A percentile compares a stretch with the other conserved stretches of the same genome.
These are phyloP conservation scores for Drechslerella coelobrocha DNA, from an alignment of 2,329 filamentous ascomycete species.

Conservation along the genomic window DNA sequence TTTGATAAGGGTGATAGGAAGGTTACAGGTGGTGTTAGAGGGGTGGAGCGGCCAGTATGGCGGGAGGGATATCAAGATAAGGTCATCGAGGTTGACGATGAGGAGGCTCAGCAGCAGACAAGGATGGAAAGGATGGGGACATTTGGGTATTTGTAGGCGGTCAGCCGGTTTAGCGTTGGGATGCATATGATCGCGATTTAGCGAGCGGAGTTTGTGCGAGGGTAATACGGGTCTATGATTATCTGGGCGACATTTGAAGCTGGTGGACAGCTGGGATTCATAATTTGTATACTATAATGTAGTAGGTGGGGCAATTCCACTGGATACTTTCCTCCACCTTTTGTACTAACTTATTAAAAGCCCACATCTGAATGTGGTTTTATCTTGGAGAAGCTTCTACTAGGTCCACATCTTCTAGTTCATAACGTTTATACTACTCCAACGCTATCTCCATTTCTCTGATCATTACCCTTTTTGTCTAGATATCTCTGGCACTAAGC, in stretches of 20 bases:
- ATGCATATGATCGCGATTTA: background rate
- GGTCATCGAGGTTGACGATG: slow-evolving; percentile 3
- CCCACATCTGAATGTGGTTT: too few relatives aligned
- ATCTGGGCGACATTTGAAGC: background rate
- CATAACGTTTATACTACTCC: too few relatives aligned
- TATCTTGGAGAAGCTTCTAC: too few relatives aligned
- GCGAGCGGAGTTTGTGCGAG: slow-evolving; percentile 1
- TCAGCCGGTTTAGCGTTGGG: background rate
- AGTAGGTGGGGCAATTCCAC: too few relatives aligned
- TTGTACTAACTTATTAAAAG: too few relatives aligned
- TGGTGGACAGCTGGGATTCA: background rate
- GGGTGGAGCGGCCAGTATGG: slow-evolving; percentile 35
- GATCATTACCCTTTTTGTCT: too few relatives aligned
- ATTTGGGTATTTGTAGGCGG: slow-evolving; percentile 41
- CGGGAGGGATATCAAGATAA: slow-evolving; percentile 27
- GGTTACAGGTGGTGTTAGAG: slow-evolving; percentile 34
- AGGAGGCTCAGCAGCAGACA: slow-evolving; percentile 19
- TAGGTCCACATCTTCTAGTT: too few relatives aligned
- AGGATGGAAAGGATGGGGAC: slow-evolving; percentile 37
- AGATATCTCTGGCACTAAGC: too few relatives aligned
- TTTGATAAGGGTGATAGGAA: slow-evolving; percentile 18
- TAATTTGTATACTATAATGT: too few relatives aligned
- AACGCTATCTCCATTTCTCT: too few relatives aligned
- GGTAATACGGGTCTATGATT: too few relatives aligned
- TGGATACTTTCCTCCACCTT: too few relatives aligned